Percentiles rank a stretch among this genome's conserved stretches.
These are phyloP conservation scores for Lipomyces yarrowii DNA, from an alignment of 1,139 yeast genomes.

Conservation along the genomic window DNA sequence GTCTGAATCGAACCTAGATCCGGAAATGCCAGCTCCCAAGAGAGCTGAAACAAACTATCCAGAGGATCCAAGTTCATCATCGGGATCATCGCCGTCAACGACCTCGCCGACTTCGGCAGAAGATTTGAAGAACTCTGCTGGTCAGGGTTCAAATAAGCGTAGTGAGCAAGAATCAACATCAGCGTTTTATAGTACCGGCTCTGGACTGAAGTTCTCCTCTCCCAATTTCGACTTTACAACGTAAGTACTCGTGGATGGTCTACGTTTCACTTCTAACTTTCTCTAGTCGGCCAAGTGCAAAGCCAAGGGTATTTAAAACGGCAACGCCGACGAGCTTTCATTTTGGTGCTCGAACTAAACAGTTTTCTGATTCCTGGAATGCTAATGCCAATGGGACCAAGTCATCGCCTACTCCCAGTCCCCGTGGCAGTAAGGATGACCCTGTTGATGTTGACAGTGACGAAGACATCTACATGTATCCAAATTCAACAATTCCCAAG, in stretches of 20 bases:
- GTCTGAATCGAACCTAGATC: neutral
- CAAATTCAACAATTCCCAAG: constrained; percentile 4
- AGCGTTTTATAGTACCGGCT: neutral
- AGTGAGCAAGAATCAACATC: neutral
- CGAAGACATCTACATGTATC: neutral
- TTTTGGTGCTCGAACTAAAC: constrained; percentile 7
- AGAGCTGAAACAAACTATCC: neutral
- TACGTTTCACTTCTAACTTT: neutral
- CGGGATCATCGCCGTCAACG: neutral
- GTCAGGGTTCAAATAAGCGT: neutral
- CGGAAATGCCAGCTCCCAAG: neutral
- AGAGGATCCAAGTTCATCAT: neutral
- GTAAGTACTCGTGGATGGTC: neutral
- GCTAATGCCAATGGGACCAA: neutral
- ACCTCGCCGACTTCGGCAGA: neutral
- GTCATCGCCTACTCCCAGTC: constrained; percentile 12
- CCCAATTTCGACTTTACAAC: neutral
- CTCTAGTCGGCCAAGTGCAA: constrained; percentile 1
- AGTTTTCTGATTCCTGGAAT: neutral
- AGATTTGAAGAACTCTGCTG: neutral
- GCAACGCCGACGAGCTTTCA: constrained; percentile 10
- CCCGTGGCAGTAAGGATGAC: constrained; percentile 13
- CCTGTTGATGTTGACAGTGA: constrained; percentile 7
- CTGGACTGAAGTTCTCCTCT: neutral
- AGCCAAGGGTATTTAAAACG: neutral